Evolutionary conservation across 164 flowering plant genomes (phyloP), one percentile per base, ranked within the genome.

Genomic region (Paratinospora sagittata): DNA sequence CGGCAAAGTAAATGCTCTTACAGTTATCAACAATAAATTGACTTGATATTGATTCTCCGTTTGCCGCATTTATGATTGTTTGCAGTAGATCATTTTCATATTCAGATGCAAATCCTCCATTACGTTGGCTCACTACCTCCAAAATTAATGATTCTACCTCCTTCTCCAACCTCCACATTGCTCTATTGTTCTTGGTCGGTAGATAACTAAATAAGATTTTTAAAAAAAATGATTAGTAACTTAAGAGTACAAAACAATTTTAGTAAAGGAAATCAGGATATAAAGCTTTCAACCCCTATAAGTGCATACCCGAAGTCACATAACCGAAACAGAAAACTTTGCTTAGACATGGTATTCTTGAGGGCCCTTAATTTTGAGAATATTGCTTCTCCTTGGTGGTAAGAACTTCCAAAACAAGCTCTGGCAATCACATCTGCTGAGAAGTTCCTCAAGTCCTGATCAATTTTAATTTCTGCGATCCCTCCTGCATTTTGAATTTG

Each of bases 11-110:
- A 13, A 89, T 83, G 79, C 77, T 84, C 80, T 86, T 88, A 84
- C 91, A 84, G 68, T 88, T 89, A 57, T 88, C 91, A 0, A 85
- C 84, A 0, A 89, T 77, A 79, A 88, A 88, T 0, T 58, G 62
- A n/a, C 85, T 78, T 6, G 72, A 67, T 5, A 37, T 72, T 0
- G 72, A 47, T 16, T 45, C 60, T 33, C 34, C 60, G n/a, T 69
- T 67, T 12, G 85, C 82, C 3, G 79, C 81, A 43, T 86, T 80
- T 9, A 86, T 73, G 2, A 87, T 72, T 74, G 76, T 78, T 65
- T 85, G 89, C 47, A 89, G 68, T 5, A 89, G 66, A 70, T 89
- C 89, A 34, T 81, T 67, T 47, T 77, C 75, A 0, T 55, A 12
- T 63, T 64, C 16, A n/a, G 62, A 52, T 0, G 21, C 16, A 0